Base-by-base conservation (phyloP, 176 grass and related monocot species). In the Ampelocalamus luodianensis region DNA sequence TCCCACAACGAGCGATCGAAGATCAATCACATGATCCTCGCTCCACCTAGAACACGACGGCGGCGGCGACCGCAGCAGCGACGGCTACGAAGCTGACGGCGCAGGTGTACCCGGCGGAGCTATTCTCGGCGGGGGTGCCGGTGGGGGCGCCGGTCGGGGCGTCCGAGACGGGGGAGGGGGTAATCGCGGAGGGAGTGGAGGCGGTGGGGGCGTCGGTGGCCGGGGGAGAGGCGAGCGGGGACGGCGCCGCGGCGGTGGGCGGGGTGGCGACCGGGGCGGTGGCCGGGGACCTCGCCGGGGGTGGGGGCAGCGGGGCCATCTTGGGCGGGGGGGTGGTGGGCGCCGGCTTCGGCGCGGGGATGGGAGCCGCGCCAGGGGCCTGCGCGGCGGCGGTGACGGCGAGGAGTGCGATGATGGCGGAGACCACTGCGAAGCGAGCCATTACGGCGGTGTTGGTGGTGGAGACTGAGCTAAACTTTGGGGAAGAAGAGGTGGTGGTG, bases 341-440 rank as follows among this genome's bases (percentile, higher is more conserved):
- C 3, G 77, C 56, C 7, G 79, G 84, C 20, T 24, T 51, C 22
- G 76, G 36, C 16, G 76, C 7, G 2, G 79, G 80, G 32, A 72
- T 83, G 15, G 79, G 79, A 9, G 82, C 29, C 17, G 74, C 64
- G 5, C 51, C 64, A 0, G 84, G 84, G 15, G 55, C 76, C 53
- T 86, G 84, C 2, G 84, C 84, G 14, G 39, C 67, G 66, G 76
- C 76, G 13, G 65, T 10, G 40, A 72, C 75, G 40, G 66, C 76
- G 54, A 86, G 53, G 62, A 85, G 72, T 15, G 63, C 60, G 4
- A 86, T 22, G 16, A 69, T 34, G 18, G 56, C 76, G 8, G 84
- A 76, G 62, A 72, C n/a, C 29, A 77, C 61, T 64, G 85, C 76
- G 76, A 85, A 75, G 64, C 83, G 89, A 76, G 85, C 89, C 89